Evolutionary conservation across 169 alveolate genomes (phyloP), one percentile per base, ranked within the genome.

Genomic region (Babesia ovata): DNA sequence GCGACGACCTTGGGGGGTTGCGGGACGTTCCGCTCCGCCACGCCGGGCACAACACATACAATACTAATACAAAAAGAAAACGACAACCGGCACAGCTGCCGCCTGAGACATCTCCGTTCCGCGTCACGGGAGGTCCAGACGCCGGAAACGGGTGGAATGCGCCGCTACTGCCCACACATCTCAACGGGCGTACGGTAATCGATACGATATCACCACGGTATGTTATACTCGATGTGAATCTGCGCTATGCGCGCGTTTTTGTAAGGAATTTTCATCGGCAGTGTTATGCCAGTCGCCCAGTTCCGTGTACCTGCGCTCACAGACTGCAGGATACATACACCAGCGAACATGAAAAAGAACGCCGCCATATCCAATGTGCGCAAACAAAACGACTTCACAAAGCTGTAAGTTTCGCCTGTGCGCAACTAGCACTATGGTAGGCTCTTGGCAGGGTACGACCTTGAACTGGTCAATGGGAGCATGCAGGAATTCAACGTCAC

Each of bases 391-490:
- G 94, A 89, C 57, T 89, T 89, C 62, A 89, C 94, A 54, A 89
- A 89, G 78, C 90, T 89, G 94, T 89, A 71, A 63, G 94, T 86
- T n/a, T 12, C 58, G 17, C 17, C 22, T 46, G 29, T 14, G 17
- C 42, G 24, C 9, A n/a, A 36, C 39, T 48, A 28, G 28, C 36
- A 24, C 36, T 21, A 11, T 33, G 39, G 28, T 57, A 89, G 94
- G 57, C 59, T 89, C 33, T 82, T 89, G 94, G 94, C 94, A 45
- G 94, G 94, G 45, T 89, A 89, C 46, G 94, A 89, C 69, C 82
- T 89, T 60, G 93, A 89, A 69, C 59, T 89, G 65, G 84, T 83
- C 71, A 87, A 89, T 72, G 94, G 94, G 21, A 86, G 86, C 67
- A 89, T 90, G 49, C 93, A 86, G 61, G 94, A 89, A 44, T 89